A percentile compares a stretch with the other conserved stretches of the same genome.
Conservation (phyloP, 192 early-diverging fungal species). For the Coemansia sp. region DNA sequence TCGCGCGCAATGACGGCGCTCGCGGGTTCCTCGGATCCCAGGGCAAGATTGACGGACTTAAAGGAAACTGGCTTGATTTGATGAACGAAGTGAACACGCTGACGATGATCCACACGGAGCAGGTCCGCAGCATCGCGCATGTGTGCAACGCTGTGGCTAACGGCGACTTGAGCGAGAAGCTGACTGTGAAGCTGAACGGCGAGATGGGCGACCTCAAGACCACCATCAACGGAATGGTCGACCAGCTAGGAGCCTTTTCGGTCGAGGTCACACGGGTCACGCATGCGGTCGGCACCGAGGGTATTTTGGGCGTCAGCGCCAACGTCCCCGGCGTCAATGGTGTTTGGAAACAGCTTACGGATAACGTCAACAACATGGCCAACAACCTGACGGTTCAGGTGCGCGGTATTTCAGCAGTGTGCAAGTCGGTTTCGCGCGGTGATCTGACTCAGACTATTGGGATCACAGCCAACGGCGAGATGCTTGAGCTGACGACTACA, state of each 20-base stretch:
- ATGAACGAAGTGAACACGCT: conserved; percentile 66
- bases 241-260: conserved; percentile 57
- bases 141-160: conserved; percentile 64
- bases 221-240: conserved; percentile 67
- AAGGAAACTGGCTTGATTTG: conserved; percentile 66
- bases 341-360: conserved; percentile 67
- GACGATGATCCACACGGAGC: conserved; percentile 64
- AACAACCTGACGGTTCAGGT: conserved; percentile 69
- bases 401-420: conserved; percentile 66
- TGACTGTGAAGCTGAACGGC: conserved; percentile 59
- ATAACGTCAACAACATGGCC: conserved; percentile 71
- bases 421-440: conserved; percentile 63
- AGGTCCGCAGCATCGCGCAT: conserved; percentile 64
- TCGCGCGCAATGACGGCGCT: conserved; percentile 69
- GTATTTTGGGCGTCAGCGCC: conserved; percentile 12
- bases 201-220: conserved; percentile 68
- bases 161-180: conserved; percentile 60
- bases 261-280: conserved; percentile 61
- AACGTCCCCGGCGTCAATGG: conserved; percentile 56
- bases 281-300: conserved; percentile 48
- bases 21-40: conserved; percentile 69
- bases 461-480: conserved; percentile 68
- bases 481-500: conserved; percentile 66
- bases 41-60: conserved; percentile 59
- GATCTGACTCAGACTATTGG: conserved; percentile 66